Percentiles rank a stretch among this genome's conserved stretches.
These are phyloP conservation scores for Grammothele lineata DNA, from an alignment of 768 basidiomycete species.

Conservation along the genomic window DNA sequence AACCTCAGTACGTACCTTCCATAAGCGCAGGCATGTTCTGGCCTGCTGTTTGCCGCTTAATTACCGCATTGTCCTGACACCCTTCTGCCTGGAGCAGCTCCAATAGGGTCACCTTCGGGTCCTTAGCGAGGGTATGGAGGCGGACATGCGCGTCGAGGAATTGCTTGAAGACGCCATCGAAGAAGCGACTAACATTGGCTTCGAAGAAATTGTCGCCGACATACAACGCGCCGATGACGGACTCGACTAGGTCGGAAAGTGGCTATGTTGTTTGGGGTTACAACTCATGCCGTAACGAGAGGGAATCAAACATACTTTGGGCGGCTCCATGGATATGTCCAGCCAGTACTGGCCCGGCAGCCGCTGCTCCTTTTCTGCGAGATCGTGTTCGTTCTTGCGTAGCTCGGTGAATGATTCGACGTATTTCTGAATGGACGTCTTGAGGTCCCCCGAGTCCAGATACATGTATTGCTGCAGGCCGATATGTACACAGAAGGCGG, in stretches of 20 bases:
- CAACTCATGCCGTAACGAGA: too few relatives aligned
- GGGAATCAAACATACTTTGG: slow-evolving; percentile 49
- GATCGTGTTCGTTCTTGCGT: slow-evolving; percentile 41
- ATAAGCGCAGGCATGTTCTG: slow-evolving; percentile 34
- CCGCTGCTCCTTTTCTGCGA: slow-evolving; percentile 45
- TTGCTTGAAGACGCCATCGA: slow-evolving; percentile 63
- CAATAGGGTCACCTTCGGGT: slow-evolving; percentile 72
- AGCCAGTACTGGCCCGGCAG: slow-evolving; percentile 73
- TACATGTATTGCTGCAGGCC: slow-evolving; percentile 62
- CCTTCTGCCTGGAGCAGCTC: slow-evolving; percentile 71
- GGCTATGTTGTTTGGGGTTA: too few relatives aligned
- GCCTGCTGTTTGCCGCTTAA: slow-evolving; percentile 38
- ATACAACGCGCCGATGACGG: slow-evolving; percentile 74
- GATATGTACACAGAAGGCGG: slow-evolving; percentile 68
- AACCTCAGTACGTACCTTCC: slow-evolving; percentile 39
- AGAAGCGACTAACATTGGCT: slow-evolving; percentile 58
- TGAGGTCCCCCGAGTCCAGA: slow-evolving; percentile 51
- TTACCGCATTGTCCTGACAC: slow-evolving; percentile 61
- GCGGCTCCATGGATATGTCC: slow-evolving; percentile 53
- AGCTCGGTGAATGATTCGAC: slow-evolving; percentile 40
- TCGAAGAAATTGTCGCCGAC: slow-evolving; percentile 70
- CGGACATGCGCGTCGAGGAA: slow-evolving; percentile 78
- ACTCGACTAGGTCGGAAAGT: slow-evolving; percentile 77
- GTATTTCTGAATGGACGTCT: slow-evolving; percentile 51
- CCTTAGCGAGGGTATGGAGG: slow-evolving; percentile 66